phyloP scores from a whole-genome alignment of 2,329 filamentous ascomycete species.

The Helotiales sp. region DNA sequence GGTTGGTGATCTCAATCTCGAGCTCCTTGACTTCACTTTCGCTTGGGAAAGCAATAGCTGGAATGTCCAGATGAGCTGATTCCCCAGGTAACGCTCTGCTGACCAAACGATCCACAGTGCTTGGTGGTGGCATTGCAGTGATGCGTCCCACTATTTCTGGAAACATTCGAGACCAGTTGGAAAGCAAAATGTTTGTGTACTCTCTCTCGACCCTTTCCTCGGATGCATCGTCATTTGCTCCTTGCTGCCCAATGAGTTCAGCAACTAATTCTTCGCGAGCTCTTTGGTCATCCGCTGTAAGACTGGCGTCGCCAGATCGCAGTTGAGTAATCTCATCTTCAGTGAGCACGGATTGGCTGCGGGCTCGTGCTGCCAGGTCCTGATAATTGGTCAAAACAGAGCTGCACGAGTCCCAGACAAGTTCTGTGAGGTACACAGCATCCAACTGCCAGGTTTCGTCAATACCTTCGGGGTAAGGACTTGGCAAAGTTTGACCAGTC shows the following conservation, averaged over 20 bases:
- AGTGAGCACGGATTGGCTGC: neutral
- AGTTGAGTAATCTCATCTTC: neutral
- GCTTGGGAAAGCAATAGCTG: neutral
- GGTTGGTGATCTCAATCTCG: constrained; percentile 20
- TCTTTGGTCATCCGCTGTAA: neutral
- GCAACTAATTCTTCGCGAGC: neutral
- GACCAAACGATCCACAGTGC: neutral
- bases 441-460: neutral
- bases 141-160: neutral
- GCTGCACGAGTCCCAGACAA: neutral
- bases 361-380: neutral
- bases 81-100: neutral
- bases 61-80: neutral
- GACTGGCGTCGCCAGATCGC: neutral
- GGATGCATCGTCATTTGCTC: neutral
- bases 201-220: neutral
- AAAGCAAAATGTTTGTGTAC: neutral
- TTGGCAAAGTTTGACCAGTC: neutral
- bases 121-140: neutral
- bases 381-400: neutral
- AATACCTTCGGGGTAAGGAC: neutral
- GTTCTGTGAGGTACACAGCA: neutral
- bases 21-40: constrained; percentile 7
- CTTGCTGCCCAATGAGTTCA: neutral
- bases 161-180: neutral